Evolutionary conservation across 2,329 filamentous ascomycete genomes (phyloP).

Genomic region (Venturia nashicola): DNA sequence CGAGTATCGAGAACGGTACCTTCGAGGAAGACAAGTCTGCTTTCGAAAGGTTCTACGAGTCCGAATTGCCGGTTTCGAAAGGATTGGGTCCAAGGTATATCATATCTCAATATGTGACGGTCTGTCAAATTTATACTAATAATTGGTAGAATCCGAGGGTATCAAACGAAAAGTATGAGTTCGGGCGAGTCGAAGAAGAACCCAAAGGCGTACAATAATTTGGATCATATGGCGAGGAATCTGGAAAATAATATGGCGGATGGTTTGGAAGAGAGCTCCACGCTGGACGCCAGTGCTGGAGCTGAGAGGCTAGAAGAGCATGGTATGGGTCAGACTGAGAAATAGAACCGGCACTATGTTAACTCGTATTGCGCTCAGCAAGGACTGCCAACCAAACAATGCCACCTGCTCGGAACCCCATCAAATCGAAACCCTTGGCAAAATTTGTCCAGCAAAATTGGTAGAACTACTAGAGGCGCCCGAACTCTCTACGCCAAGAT

Average conservation of each 20-base stretch:
- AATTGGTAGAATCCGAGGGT: slow-evolving; percentile 6
- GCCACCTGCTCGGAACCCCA: too few relatives aligned
- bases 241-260: slow-evolving; percentile 8
- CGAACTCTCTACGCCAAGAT: too few relatives aligned
- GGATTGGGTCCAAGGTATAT: slow-evolving; percentile 57
- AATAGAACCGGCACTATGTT: background rate
- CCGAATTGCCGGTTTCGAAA: slow-evolving; percentile 58
- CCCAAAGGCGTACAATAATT: slow-evolving; percentile 7
- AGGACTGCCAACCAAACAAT: too few relatives aligned
- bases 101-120: too few relatives aligned
- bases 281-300: background rate
- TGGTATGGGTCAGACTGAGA: background rate
- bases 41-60: slow-evolving; percentile 59
- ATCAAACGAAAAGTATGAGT: slow-evolving; percentile 8
- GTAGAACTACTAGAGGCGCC: too few relatives aligned
- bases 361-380: too few relatives aligned
- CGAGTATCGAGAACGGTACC: slow-evolving; percentile 44
- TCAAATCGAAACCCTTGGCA: too few relatives aligned
- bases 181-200: slow-evolving; percentile 10
- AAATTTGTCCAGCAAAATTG: too few relatives aligned
- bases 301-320: slow-evolving; percentile 4
- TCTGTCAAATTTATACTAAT: background rate
- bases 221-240: slow-evolving; percentile 8
- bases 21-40: slow-evolving; percentile 41
- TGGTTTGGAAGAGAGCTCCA: background rate